Conservation (phyloP, 2,329 filamentous ascomycete genomes). For the Hysterium pulicare region DNA sequence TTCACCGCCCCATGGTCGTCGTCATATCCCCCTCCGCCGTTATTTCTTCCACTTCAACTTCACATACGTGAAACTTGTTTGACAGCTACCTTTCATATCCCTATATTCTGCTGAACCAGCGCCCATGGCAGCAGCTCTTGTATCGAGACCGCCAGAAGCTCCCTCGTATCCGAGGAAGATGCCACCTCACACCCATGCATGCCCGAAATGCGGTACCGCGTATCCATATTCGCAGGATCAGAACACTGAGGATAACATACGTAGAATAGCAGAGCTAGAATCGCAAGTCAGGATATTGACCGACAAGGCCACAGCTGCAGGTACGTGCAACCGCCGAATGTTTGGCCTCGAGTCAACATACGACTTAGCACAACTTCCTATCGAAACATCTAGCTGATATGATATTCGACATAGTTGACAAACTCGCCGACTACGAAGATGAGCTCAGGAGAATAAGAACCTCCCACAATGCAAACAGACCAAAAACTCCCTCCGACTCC, state of each 20-base stretch:
- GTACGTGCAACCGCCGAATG: conserved; percentile 36
- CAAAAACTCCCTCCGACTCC: conserved; percentile 10
- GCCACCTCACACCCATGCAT: conserved; percentile 17
- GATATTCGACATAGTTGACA: conserved; percentile 43
- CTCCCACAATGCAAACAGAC: conserved; percentile 20
- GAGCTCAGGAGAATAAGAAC: conserved; percentile 62
- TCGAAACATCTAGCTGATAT: conserved; percentile 13
- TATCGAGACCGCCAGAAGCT: neutral
- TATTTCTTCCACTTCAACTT: no score
- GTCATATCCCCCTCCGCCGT: no score
- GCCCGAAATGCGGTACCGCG: conserved; percentile 29
- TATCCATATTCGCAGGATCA: conserved; percentile 11
- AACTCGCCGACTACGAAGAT: conserved; percentile 74
- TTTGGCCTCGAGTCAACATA: conserved; percentile 3
- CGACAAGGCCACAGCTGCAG: conserved; percentile 64
- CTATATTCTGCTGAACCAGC: no score
- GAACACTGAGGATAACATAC: conserved; percentile 19
- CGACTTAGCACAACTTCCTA: neutral
- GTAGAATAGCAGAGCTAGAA: conserved; percentile 56
- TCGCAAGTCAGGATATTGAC: conserved; percentile 67
- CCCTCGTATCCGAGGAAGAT: conserved; percentile 14
- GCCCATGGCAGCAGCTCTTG: neutral
- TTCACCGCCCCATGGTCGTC: no score
- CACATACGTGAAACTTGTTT: no score
- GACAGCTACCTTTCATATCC: no score